These are phyloP conservation scores for Alternaria alternata DNA, from an alignment of 2,329 filamentous ascomycete species.

Conservation along the genomic window DNA sequence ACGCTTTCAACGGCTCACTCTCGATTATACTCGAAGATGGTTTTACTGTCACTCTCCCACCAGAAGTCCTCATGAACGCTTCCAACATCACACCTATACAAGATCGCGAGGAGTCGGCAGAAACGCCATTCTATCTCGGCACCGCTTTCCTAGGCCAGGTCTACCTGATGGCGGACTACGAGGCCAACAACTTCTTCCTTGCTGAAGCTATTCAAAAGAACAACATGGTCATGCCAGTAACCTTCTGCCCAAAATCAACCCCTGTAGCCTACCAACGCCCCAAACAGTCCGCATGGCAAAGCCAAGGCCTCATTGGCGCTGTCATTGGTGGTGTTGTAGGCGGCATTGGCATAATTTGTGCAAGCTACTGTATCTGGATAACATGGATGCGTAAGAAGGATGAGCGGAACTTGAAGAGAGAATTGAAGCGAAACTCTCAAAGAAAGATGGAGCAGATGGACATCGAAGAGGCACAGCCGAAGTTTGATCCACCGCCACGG, in stretches of 20 bases:
- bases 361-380: conserved; percentile 40
- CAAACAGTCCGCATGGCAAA: conserved; percentile 39
- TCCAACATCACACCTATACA: conserved; percentile 51
- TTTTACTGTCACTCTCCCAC: conserved; percentile 51
- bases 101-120: conserved; percentile 36
- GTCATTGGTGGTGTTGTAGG: conserved; percentile 51
- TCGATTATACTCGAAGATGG: conserved; percentile 53
- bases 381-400: conserved; percentile 40
- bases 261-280: conserved; percentile 46
- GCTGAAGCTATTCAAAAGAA: conserved; percentile 51
- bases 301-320: conserved; percentile 50
- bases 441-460: conserved; percentile 46
- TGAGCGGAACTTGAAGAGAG: conserved; percentile 37
- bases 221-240: conserved; percentile 52
- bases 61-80: conserved; percentile 48
- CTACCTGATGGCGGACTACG: conserved; percentile 57
- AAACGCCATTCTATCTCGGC: conserved; percentile 49
- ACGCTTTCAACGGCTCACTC: conserved; percentile 50
- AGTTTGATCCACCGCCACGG: conserved; percentile 45
- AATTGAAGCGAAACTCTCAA: conserved; percentile 36
- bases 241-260: conserved; percentile 51
- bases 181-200: conserved; percentile 52
- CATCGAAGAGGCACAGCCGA: conserved; percentile 38
- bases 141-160: conserved; percentile 54
- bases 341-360: conserved; percentile 40